These are phyloP conservation scores for Fomitiporia mediterranea DNA, from an alignment of 1,284 basidiomycete species.

Conservation along the genomic window DNA sequence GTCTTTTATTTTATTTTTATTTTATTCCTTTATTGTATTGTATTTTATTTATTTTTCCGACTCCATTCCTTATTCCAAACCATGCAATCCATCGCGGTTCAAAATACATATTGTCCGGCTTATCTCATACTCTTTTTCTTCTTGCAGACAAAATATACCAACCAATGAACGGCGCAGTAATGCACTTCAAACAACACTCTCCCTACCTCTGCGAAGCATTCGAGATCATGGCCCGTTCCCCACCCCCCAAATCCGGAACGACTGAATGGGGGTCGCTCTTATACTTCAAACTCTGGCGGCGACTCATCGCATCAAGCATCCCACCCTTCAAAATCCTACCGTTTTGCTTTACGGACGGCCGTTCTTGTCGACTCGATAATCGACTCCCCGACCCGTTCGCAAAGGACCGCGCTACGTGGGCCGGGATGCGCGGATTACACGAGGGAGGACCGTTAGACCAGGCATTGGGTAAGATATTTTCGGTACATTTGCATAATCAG, in stretches of 20 bases:
- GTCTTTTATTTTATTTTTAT: conserved; percentile 27
- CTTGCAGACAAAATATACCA: conserved; percentile 76
- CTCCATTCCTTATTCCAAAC: no score
- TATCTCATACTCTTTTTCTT: conserved; percentile 1
- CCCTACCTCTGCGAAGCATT: conserved; percentile 95
- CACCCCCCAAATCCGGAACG: conserved; percentile 69
- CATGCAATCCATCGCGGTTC: no score
- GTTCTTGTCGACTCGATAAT: conserved; percentile 87
- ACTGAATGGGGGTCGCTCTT: conserved; percentile 91
- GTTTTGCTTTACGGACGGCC: conserved; percentile 87
- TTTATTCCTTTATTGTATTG: conserved; percentile 14
- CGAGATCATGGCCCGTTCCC: conserved; percentile 76
- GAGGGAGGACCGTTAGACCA: conserved; percentile 64
- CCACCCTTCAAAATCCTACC: conserved; percentile 88
- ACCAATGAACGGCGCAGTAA: conserved; percentile 86
- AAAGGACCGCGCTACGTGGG: conserved; percentile 60
- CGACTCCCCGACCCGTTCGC: conserved; percentile 86
- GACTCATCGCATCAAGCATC: conserved; percentile 66
- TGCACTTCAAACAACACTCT: conserved; percentile 85
- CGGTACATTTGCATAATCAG: conserved; percentile 89
- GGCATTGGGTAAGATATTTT: conserved; percentile 70
- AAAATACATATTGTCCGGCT: no score
- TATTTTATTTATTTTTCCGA: conserved; percentile 9
- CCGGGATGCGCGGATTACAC: conserved; percentile 48
- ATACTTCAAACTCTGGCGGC: conserved; percentile 83